These are phyloP conservation scores for Anaeramoeba ignava DNA, from an alignment of 78 protist genomes.

Conservation along the genomic window DNA sequence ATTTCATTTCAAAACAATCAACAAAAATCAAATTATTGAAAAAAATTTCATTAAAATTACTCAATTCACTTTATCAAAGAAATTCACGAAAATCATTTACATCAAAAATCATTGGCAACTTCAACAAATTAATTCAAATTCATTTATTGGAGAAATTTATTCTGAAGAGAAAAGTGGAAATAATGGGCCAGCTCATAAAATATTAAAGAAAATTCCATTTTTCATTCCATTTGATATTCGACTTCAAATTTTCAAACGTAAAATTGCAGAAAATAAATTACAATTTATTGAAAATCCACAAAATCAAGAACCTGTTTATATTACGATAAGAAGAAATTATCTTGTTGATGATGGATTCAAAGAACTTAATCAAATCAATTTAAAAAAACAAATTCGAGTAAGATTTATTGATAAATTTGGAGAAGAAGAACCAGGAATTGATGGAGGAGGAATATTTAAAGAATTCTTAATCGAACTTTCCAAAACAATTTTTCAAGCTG, in stretches of 20 bases:
- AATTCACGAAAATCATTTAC: neutral
- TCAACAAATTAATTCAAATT: neutral
- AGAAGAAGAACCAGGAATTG: neutral
- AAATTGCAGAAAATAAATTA: neutral
- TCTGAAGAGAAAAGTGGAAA: neutral
- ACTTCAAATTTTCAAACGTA: neutral
- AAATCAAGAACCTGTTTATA: neutral
- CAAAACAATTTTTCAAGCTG: neutral
- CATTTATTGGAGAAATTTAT: neutral
- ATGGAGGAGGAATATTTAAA: neutral
- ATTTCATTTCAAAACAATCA: neutral
- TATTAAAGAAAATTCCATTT: neutral
- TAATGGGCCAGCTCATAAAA: neutral
- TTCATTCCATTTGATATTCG: neutral
- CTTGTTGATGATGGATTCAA: neutral
- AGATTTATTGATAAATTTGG: neutral
- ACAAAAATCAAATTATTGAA: neutral
- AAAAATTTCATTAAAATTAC: neutral
- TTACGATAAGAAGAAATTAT: neutral
- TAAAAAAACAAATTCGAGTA: neutral
- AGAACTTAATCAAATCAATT: neutral
- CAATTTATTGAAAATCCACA: too few species aligned
- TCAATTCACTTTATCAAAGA: neutral
- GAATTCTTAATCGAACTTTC: neutral
- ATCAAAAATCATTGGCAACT: neutral